phyloP scores from a whole-genome alignment of 257 asterid species.

The Solanum megistacrolobum region DNA sequence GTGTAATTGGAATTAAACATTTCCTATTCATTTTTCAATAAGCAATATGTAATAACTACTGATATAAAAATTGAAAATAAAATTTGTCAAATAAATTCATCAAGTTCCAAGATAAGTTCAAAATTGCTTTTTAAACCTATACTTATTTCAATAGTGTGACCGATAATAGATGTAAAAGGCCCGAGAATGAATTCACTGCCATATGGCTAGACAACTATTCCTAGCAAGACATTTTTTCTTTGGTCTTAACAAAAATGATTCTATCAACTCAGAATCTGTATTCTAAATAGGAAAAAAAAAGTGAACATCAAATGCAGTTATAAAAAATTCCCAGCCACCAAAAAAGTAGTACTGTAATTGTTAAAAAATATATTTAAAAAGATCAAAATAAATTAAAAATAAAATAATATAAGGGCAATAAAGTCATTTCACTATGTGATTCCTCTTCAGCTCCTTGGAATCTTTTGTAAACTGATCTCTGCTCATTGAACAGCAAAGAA shows the following conservation, averaged over 20 bases:
- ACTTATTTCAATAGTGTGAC: accelerated
- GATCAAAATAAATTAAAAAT: not conserved
- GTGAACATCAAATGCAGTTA: not conserved
- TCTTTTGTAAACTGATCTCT: not conserved
- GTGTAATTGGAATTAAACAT: not conserved
- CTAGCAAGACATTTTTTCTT: not conserved
- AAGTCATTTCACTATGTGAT: not conserved
- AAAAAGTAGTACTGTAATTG: not conserved
- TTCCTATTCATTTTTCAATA: not conserved
- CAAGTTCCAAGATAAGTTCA: accelerated
- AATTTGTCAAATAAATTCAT: not conserved
- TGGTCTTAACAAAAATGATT: not conserved
- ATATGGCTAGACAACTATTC: not conserved
- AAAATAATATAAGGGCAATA: not conserved
- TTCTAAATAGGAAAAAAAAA: not conserved
- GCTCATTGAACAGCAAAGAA: not conserved
- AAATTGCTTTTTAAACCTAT: not conserved
- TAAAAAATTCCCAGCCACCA: not conserved
- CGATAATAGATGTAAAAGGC: not conserved
- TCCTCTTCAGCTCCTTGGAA: not conserved
- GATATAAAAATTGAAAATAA: not conserved
- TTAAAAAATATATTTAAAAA: not conserved
- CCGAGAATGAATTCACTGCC: not conserved
- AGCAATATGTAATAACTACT: not conserved
- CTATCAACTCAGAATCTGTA: not conserved